These are phyloP conservation scores for Fusarium subtropicale DNA, from an alignment of 2,329 filamentous ascomycete species.

Conservation along the genomic window DNA sequence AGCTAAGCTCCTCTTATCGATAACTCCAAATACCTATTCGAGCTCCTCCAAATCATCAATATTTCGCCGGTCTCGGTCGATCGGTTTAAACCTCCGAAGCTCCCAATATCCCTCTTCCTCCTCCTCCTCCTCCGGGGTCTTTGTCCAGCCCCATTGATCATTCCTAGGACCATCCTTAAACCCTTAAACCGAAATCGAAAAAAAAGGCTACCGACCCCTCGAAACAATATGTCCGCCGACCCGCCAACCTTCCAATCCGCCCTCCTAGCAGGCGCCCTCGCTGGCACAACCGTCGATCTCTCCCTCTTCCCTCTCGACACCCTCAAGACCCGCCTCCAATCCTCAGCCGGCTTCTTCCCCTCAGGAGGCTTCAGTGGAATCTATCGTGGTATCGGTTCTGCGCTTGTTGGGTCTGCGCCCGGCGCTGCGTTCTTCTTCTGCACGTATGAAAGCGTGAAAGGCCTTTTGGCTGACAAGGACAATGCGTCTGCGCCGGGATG, in stretches of 20 bases:
- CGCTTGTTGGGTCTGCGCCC: conserved; percentile 90
- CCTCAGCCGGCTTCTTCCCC: conserved; percentile 78
- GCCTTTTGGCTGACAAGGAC: conserved; percentile 56
- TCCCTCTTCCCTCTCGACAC: conserved; percentile 98
- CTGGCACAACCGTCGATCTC: conserved; percentile 95
- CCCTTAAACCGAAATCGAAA: neutral
- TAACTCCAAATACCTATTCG: conserved; percentile 35
- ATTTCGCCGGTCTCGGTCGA: conserved; percentile 47
- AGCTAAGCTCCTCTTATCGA: conserved; percentile 42
- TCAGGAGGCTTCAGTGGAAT: conserved; percentile 91
- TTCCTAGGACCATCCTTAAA: neutral
- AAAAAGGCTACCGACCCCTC: neutral
- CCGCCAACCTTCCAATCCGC: conserved; percentile 67
- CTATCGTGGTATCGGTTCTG: conserved; percentile 91
- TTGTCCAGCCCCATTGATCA: conserved; percentile 11
- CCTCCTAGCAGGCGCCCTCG: conserved; percentile 85
- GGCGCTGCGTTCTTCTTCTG: conserved; percentile 98
- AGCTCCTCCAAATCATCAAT: conserved; percentile 25
- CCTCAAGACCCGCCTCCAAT: conserved; percentile 96
- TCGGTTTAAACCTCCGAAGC: conserved; percentile 34
- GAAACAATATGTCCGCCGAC: conserved; percentile 20
- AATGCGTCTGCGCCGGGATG: conserved; percentile 26
- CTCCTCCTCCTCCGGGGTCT: conserved; percentile 5
- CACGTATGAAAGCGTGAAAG: conserved; percentile 85
- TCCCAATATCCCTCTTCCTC: conserved; percentile 14